A percentile compares a stretch with the other conserved stretches of the same genome.
Evolutionary conservation across 1,284 basidiomycete species (phyloP).

Genomic region (Sporisorium graminicola): DNA sequence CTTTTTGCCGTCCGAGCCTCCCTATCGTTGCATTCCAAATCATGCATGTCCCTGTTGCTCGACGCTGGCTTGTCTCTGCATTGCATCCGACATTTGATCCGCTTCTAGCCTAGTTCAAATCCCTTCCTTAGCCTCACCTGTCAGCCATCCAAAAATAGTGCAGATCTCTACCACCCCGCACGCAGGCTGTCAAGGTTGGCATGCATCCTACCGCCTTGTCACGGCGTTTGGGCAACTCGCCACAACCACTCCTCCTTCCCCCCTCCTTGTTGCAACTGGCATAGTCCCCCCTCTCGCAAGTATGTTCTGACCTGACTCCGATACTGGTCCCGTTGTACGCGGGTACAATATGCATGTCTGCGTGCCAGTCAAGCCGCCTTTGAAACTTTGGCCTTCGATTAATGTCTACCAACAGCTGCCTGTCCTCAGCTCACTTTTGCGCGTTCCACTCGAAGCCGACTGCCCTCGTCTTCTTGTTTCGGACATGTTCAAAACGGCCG

Average conservation of each 20-base stretch:
- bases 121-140: not conserved
- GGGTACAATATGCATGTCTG: constrained; percentile 21
- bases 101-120: not conserved
- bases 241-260: not conserved
- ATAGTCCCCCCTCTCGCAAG: no score
- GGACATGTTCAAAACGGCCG: constrained; percentile 5
- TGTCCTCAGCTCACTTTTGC: not conserved
- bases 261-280: not conserved
- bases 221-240: not conserved
- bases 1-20: not conserved
- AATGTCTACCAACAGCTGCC: not conserved
- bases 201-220: constrained; percentile 1
- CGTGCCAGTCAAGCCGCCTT: constrained; percentile 12
- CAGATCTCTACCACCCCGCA: not conserved
- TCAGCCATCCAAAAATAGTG: not conserved
- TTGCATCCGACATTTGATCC: not conserved
- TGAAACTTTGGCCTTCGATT: not conserved
- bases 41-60: not conserved
- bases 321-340: not conserved
- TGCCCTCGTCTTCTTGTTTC: not conserved
- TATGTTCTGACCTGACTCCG: not conserved
- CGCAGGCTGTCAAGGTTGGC: constrained; percentile 10
- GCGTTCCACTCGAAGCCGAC: not conserved
- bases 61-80: not conserved
- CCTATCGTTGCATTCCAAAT: not conserved